A percentile compares a stretch with the other conserved stretches of the same genome.
These are phyloP conservation scores for Diatrype stigma DNA, from an alignment of 2,329 filamentous ascomycete species.

Conservation along the genomic window DNA sequence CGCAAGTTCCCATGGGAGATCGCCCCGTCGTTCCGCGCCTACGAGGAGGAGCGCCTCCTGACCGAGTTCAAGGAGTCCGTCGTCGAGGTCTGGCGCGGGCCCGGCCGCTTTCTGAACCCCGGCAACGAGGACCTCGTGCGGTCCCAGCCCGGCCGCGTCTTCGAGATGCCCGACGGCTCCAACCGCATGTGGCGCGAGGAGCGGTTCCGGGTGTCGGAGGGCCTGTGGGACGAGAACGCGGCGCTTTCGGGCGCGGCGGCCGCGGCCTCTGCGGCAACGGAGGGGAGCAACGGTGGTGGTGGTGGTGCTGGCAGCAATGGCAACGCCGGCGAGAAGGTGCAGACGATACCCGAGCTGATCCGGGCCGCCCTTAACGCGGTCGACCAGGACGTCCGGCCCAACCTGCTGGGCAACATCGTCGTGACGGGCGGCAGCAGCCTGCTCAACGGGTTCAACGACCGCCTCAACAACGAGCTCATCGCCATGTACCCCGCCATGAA, in stretches of 20 bases:
- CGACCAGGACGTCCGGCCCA: conserved; percentile 82
- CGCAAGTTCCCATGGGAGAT: conserved; percentile 62
- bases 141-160: conserved; percentile 74
- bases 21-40: conserved; percentile 67
- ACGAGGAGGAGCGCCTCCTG: conserved; percentile 88
- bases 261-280: conserved; percentile 31
- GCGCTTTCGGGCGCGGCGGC: conserved; percentile 47
- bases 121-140: conserved; percentile 76
- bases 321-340: conserved; percentile 43
- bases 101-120: conserved; percentile 58
- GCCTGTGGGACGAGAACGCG: conserved; percentile 82
- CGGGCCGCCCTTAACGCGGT: conserved; percentile 72
- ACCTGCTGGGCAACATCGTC: conserved; percentile 83
- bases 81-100: conserved; percentile 87
- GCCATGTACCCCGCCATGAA: conserved; percentile 78
- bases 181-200: conserved; percentile 93
- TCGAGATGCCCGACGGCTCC: conserved; percentile 95
- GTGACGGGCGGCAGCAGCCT: conserved; percentile 86
- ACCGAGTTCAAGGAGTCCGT: conserved; percentile 98
- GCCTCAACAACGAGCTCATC: conserved; percentile 79
- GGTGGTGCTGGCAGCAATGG: not conserved
- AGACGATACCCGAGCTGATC: conserved; percentile 82
- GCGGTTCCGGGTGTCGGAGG: conserved; percentile 80
- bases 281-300: too few relatives aligned
- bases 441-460: conserved; percentile 87